Evolutionary conservation across 2,329 filamentous ascomycete genomes (phyloP).

Genomic region (Rachicladosporium sp.): DNA sequence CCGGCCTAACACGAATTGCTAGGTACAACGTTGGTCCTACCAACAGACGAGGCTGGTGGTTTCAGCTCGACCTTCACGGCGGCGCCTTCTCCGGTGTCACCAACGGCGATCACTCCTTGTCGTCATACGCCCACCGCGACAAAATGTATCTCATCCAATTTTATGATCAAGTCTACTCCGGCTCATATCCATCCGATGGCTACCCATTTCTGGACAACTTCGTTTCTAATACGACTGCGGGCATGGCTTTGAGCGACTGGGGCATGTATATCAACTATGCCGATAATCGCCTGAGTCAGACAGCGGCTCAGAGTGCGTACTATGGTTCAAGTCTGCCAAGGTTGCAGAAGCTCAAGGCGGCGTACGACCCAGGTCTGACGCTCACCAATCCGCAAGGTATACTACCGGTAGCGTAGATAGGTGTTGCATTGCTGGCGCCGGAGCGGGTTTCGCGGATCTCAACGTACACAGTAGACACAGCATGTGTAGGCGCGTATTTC

Average conservation of each 20-base stretch:
- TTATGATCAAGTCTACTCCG: constrained; percentile 6
- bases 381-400: too few species aligned
- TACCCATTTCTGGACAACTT: constrained; percentile 7
- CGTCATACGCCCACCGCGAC: constrained; percentile 9
- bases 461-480: too few species aligned
- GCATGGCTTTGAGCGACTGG: constrained; percentile 4
- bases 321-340: constrained; percentile 2
- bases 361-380: not conserved
- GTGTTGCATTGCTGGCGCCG: too few species aligned
- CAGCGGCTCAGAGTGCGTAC: constrained; percentile 1
- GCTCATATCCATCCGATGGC: constrained; percentile 5
- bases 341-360: constrained; percentile 4
- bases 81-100: constrained; percentile 7
- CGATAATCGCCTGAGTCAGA: constrained; percentile 5
- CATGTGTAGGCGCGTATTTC: too few species aligned
- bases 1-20: too few species aligned
- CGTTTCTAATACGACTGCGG: constrained; percentile 5
- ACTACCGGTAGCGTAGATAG: too few species aligned
- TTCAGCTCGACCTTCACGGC: constrained; percentile 8
- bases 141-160: constrained; percentile 9
- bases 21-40: constrained; percentile 4
- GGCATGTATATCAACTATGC: constrained; percentile 11
- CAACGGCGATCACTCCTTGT: constrained; percentile 7
- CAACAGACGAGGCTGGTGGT: constrained; percentile 6
- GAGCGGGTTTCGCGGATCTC: too few species aligned